Base-by-base conservation (phyloP, 1,284 basidiomycete species). In the Ustilago loliicola region DNA sequence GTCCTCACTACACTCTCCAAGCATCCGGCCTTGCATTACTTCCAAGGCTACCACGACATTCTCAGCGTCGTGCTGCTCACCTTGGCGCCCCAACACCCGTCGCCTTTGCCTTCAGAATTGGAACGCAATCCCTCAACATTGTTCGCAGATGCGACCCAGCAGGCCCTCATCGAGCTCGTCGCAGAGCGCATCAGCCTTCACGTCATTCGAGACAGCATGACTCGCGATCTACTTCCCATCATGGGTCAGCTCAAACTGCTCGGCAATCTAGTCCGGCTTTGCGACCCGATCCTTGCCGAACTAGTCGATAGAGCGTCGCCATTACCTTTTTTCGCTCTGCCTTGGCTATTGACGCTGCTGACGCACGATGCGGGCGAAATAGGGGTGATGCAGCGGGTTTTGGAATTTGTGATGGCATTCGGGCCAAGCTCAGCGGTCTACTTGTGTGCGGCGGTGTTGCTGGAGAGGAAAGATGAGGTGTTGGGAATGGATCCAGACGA, bases 21-120 rank as follows among this genome's bases (percentile, higher is more conserved):
- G 81, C 90, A 92, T 66, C 91, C 91, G 7, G 89, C 88, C 42
- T 88, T 98, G 42, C 90, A 89, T 83, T 98, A 97, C 87, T 98
- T 66, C 27, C 83, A 94, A 91, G 95, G 95, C 47, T 96, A 94
- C 85, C 95, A 98, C 85, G 95, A 97, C 84, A 94, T 98, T 53
- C 89, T 94, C 34, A 92, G 93, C 0, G 93, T 97, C 13, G 77
- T 97, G 0, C 93, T 93, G 79, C 89, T 97, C 30, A 95, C 94
- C 0, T 88, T 73, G 4, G 66, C 60, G 9, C 66, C 66, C 29
- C 48, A 50, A 9, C 48, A 1, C 9, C 57, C 23, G 7, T 47
- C 27, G 5, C 34, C 19, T 5, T 9, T 25, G 58, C 47, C 34
- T 29, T 50, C 42, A 13, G 29, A 30, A 25, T 48, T 52, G 10